Conservation (phyloP, 441 rosid species). For the Rhodomyrtus psidioides region DNA sequence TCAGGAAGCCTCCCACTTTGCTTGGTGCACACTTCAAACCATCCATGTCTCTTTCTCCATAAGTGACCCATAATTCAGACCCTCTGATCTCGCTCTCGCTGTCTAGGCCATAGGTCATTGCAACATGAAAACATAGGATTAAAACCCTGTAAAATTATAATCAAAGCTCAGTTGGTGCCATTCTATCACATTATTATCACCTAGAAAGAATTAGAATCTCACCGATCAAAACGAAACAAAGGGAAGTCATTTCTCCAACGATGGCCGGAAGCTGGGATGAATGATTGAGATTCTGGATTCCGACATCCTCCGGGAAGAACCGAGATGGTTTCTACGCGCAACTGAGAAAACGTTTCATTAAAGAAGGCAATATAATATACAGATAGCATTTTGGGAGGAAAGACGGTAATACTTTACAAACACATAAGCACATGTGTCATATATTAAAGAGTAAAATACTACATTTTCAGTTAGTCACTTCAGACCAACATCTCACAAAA, state of each 20-base stretch:
- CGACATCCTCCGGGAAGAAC: not conserved
- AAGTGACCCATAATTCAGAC: not conserved
- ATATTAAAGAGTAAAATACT: too few species aligned
- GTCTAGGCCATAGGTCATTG: not conserved
- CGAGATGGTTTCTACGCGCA: not conserved
- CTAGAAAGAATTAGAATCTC: not conserved
- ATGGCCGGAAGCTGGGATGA: not conserved
- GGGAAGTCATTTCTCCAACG: not conserved
- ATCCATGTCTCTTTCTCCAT: not conserved
- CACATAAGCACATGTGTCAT: too few species aligned
- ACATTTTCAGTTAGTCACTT: not conserved
- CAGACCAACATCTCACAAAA: not conserved
- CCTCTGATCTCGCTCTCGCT: accelerated
- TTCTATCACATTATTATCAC: not conserved
- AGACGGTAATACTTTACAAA: too few species aligned
- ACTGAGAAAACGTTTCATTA: not conserved
- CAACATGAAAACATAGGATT: not conserved
- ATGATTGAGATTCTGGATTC: not conserved
- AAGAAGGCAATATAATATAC: not conserved
- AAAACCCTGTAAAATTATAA: not conserved
- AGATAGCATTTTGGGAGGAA: not conserved
- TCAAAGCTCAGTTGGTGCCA: not conserved
- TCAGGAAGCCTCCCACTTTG: not conserved
- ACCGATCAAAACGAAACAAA: too few species aligned
- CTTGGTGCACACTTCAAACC: not conserved